Conservation (phyloP, 805 yeast genomes). For the Clavispora asparagi region DNA sequence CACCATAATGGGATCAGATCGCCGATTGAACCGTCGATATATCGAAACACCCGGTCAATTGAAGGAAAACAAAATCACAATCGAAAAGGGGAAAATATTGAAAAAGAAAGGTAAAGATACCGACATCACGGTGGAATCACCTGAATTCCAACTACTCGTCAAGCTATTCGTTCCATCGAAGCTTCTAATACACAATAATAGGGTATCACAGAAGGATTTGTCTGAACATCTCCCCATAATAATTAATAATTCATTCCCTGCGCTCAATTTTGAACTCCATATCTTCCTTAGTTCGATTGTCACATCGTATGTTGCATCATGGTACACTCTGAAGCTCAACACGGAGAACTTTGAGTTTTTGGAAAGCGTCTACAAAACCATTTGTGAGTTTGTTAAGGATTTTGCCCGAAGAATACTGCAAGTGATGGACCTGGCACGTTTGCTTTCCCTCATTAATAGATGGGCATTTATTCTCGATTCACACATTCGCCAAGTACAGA, state of each 20-base stretch:
- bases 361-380: conserved; percentile 6
- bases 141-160: conserved; percentile 32
- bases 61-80: conserved; percentile 10
- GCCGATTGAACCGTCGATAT: conserved; percentile 1
- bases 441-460: conserved; percentile 20
- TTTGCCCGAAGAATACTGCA: conserved; percentile 8
- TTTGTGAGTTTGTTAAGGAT: conserved; percentile 11
- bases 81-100: conserved; percentile 3
- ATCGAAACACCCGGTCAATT: conserved; percentile 1
- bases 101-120: conserved; percentile 9
- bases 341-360: conserved; percentile 14
- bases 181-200: conserved; percentile 25
- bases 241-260: conserved; percentile 16
- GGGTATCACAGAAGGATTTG: conserved; percentile 22
- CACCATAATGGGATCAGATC: background rate
- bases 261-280: conserved; percentile 32
- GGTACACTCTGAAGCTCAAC: conserved; percentile 14
- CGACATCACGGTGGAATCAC: conserved; percentile 45
- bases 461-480: conserved; percentile 9
- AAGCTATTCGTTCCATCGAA: conserved; percentile 31
- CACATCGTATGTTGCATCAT: conserved; percentile 13
- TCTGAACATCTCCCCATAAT: conserved; percentile 24
- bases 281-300: conserved; percentile 30
- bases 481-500: conserved; percentile 6
- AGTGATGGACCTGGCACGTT: conserved; percentile 9